Percentiles rank a stretch among this genome's conserved stretches.
phyloP scores from a whole-genome alignment of 75 land plant species.

The Chamaecyparis obtusa region DNA sequence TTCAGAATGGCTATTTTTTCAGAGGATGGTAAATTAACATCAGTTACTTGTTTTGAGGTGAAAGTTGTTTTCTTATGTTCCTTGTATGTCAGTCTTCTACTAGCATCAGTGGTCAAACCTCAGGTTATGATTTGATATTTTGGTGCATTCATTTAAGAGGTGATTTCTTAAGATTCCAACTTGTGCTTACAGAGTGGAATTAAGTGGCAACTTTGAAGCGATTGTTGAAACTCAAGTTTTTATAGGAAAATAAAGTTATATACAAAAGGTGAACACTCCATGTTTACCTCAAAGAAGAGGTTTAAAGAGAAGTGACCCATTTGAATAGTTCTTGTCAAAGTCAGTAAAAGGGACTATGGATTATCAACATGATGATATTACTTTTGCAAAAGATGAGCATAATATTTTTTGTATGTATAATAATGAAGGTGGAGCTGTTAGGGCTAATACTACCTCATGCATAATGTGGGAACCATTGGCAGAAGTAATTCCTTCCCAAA shows the following conservation, averaged over 20 bases:
- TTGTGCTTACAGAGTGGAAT: too few species aligned
- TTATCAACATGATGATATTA: background rate
- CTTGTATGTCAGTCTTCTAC: too few species aligned
- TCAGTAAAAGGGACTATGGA: background rate
- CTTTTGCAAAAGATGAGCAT: background rate
- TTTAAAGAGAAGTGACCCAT: background rate
- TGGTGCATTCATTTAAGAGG: too few species aligned
- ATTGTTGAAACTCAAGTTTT: too few species aligned
- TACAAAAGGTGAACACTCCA: conserved; percentile 4
- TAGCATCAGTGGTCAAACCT: too few species aligned
- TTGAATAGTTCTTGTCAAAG: background rate
- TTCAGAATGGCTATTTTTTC: too few species aligned
- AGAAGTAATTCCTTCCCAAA: background rate
- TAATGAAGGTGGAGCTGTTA: background rate
- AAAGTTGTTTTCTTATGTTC: too few species aligned
- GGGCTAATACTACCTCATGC: background rate
- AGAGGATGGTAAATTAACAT: too few species aligned
- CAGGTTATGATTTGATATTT: too few species aligned
- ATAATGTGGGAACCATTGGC: background rate
- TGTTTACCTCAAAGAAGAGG: conserved; percentile 4
- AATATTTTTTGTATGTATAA: background rate
- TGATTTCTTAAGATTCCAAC: too few species aligned
- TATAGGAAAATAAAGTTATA: background rate
- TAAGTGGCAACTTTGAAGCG: too few species aligned
- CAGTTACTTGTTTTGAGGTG: too few species aligned